These are phyloP conservation scores for Daucus carota DNA, from an alignment of 129 eudicot species.

Conservation along the genomic window DNA sequence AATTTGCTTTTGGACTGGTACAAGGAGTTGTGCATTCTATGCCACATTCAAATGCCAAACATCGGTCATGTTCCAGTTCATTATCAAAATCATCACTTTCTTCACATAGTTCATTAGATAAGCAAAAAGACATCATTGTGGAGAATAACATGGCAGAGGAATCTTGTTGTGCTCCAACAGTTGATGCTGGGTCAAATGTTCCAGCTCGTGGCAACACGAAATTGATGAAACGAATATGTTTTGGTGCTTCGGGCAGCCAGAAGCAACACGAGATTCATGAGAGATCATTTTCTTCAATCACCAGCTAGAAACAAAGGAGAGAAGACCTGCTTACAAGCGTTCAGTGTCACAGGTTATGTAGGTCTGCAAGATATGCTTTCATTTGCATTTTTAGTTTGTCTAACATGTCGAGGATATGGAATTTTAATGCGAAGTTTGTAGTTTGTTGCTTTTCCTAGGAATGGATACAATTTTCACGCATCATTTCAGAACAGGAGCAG, in stretches of 20 bases:
- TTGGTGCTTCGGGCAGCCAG: slow-evolving; percentile 34
- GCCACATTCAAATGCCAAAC: slow-evolving; percentile 34
- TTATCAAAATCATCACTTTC: slow-evolving; percentile 49
- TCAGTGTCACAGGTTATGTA: neutral
- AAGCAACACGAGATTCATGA: slow-evolving; percentile 40
- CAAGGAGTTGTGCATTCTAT: slow-evolving; percentile 64
- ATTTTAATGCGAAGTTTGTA: neutral
- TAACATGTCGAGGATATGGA: neutral
- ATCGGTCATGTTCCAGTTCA: slow-evolving; percentile 49
- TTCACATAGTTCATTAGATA: slow-evolving; percentile 42
- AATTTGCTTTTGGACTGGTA: slow-evolving; percentile 58
- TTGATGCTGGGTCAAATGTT: slow-evolving; percentile 31
- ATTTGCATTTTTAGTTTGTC: neutral
- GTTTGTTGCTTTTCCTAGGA: neutral
- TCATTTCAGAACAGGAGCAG: neutral
- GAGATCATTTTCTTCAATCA: slow-evolving; percentile 40
- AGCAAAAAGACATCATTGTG: slow-evolving; percentile 23
- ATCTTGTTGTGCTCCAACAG: slow-evolving; percentile 31
- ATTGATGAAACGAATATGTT: slow-evolving; percentile 58
- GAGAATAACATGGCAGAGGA: slow-evolving; percentile 34
- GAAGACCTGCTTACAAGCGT: neutral
- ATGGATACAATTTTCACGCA: neutral
- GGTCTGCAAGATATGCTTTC: neutral
- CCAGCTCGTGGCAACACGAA: slow-evolving; percentile 35
- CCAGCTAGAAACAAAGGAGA: neutral